Evolutionary conservation across 129 eudicot genomes (phyloP).

Genomic region (Dittrichia graveolens): DNA sequence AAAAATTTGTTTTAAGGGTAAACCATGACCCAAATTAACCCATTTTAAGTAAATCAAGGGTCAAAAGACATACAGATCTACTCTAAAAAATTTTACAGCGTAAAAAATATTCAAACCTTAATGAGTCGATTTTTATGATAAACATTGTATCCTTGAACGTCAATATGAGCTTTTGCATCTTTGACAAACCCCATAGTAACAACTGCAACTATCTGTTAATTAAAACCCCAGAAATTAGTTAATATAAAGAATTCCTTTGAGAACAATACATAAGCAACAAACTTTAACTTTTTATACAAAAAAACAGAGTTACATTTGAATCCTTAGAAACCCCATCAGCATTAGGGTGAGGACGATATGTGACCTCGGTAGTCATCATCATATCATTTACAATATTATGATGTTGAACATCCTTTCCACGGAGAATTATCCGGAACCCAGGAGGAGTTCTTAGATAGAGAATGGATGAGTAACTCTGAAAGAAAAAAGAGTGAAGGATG

Average conservation of each 20-base stretch:
- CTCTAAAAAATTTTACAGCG: neutral
- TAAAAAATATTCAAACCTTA: constrained; percentile 51
- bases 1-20: neutral
- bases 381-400: constrained; percentile 92
- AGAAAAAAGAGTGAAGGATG: neutral
- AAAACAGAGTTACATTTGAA: constrained; percentile 56
- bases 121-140: constrained; percentile 96
- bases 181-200: constrained; percentile 95
- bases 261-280: constrained; percentile 24
- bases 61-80: neutral
- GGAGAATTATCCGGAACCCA: constrained; percentile 82
- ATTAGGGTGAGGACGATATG: constrained; percentile 82
- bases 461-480: constrained; percentile 88
- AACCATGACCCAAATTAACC: neutral
- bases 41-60: neutral
- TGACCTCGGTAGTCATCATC: constrained; percentile 93
- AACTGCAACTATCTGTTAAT: constrained; percentile 75
- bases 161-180: constrained; percentile 93
- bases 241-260: constrained; percentile 4
- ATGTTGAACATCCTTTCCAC: constrained; percentile 94
- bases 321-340: constrained; percentile 72
- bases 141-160: constrained; percentile 97
- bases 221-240: constrained; percentile 6
- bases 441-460: constrained; percentile 90
- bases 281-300: neutral